phyloP scores from a whole-genome alignment of 176 grass and related monocot species.

The Aegilops speltoides region DNA sequence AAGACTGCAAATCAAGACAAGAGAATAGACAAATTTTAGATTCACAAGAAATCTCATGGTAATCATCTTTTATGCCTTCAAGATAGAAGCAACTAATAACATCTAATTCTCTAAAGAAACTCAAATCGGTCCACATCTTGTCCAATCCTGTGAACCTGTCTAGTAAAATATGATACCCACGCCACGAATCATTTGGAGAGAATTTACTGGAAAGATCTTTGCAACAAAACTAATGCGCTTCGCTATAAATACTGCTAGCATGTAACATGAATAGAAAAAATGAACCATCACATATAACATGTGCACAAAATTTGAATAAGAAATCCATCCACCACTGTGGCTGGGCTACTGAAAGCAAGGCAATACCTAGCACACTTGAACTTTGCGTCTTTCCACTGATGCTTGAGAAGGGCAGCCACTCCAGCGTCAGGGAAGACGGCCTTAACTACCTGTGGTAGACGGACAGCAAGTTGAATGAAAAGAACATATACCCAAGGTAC shows the following conservation, averaged over 20 bases:
- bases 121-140: not conserved
- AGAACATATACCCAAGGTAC: not conserved
- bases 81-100: not conserved
- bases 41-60: not conserved
- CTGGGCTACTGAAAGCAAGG: not conserved
- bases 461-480: slow-evolving; percentile 10
- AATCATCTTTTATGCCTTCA: not conserved
- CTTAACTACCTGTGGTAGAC: slow-evolving; percentile 65
- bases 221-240: not conserved
- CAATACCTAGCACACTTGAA: slow-evolving; percentile 85
- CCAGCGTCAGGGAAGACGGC: slow-evolving; percentile 95
- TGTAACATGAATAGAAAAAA: not conserved
- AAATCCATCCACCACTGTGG: not conserved
- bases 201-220: not conserved
- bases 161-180: not conserved
- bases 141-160: not conserved
- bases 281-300: not conserved
- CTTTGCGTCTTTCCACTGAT: slow-evolving; percentile 79
- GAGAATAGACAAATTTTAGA: not conserved
- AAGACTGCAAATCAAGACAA: slow-evolving; percentile 56
- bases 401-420: slow-evolving; percentile 85
- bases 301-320: not conserved
- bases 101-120: not conserved
- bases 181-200: not conserved
- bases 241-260: not conserved